Evolutionary conservation across 2,329 filamentous ascomycete species (phyloP).

Genomic region (Hortaea sp.): DNA sequence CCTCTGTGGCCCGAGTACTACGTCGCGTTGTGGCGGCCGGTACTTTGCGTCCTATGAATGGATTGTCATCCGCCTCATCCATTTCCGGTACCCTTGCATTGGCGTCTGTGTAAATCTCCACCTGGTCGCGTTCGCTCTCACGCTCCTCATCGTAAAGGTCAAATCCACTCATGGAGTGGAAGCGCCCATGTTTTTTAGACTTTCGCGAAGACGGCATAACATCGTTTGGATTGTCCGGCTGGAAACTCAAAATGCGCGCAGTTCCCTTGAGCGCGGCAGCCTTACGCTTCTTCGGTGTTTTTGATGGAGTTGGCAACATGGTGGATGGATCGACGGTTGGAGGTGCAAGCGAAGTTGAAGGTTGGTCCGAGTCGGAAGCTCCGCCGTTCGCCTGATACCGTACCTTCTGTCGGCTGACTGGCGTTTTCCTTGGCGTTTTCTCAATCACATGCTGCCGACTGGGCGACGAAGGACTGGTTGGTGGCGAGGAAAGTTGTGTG

Average conservation of each 20-base stretch:
- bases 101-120: constrained; percentile 68
- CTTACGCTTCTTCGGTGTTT: constrained; percentile 56
- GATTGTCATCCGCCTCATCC: constrained; percentile 59
- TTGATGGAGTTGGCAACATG: constrained; percentile 68
- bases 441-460: constrained; percentile 1
- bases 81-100: constrained; percentile 63
- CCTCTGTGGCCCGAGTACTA: constrained; percentile 37
- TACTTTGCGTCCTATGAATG: constrained; percentile 49
- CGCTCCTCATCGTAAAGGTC: constrained; percentile 41
- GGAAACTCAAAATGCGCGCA: constrained; percentile 42
- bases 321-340: constrained; percentile 24
- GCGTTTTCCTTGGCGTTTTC: constrained; percentile 10
- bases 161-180: constrained; percentile 42
- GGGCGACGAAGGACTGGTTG: constrained; percentile 31
- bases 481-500: constrained; percentile 33
- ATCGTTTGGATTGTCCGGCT: constrained; percentile 50
- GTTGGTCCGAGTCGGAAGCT: constrained; percentile 10
- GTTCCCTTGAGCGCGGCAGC: constrained; percentile 35
- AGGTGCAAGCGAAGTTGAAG: constrained; percentile 12
- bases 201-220: constrained; percentile 51
- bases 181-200: constrained; percentile 15
- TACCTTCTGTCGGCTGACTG: constrained; percentile 1
- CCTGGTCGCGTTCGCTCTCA: constrained; percentile 30
- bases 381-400: background rate
- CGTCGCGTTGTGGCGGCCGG: constrained; percentile 27